phyloP scores from a whole-genome alignment of 176 grass and related monocot species.

The Eleusine coracana region DNA sequence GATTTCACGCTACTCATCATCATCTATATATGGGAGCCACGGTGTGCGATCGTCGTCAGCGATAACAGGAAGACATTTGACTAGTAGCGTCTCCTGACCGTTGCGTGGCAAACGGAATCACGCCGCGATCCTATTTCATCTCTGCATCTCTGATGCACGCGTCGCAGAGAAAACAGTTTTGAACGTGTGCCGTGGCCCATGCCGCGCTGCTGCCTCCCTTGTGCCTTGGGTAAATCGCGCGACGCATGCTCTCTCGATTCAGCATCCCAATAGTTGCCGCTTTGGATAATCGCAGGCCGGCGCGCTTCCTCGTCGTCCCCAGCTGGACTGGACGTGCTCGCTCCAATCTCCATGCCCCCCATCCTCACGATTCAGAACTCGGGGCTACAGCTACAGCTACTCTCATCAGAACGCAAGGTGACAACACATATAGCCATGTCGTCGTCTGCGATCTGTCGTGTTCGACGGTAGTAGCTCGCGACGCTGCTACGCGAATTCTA shows the following conservation, averaged over 20 bases:
- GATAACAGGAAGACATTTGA: not conserved
- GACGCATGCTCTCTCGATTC: not conserved
- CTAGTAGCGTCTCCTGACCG: not conserved
- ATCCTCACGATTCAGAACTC: not conserved
- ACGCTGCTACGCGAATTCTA: too few relatives aligned
- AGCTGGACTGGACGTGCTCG: not conserved
- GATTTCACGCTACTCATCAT: not conserved
- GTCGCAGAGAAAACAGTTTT: not conserved
- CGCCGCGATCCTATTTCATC: not conserved
- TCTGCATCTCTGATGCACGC: not conserved
- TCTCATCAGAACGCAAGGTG: not conserved
- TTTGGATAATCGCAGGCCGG: not conserved
- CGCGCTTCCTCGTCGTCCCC: not conserved
- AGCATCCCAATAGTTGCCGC: not conserved
- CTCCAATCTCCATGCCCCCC: too few relatives aligned
- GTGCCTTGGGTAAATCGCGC: not conserved
- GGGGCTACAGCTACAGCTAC: too few relatives aligned
- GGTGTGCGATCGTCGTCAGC: not conserved
- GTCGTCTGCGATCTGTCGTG: not conserved
- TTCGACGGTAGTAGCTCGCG: too few relatives aligned
- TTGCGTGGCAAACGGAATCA: slow-evolving; percentile 4
- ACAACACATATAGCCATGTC: not conserved
- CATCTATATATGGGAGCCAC: too few relatives aligned
- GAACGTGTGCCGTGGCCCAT: not conserved
- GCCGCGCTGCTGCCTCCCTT: not conserved